Evolutionary conservation across 768 basidiomycete genomes (phyloP).

Genomic region (Dictyophora rubrovolvata): DNA sequence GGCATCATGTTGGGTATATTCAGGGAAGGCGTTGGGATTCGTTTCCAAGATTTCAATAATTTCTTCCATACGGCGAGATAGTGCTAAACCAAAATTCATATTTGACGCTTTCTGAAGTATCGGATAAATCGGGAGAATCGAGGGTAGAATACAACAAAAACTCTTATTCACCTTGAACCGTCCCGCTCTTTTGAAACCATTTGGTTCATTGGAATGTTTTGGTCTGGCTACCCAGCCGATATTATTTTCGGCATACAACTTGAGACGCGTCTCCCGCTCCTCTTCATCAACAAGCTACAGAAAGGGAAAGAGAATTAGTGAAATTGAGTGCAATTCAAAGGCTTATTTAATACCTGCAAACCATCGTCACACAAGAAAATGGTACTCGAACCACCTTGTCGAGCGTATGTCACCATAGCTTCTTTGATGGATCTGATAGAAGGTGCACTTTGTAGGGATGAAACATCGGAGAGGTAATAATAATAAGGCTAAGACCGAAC

Average conservation of each 20-base stretch:
- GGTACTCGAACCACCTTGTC: conserved; percentile 50
- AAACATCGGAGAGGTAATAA: background rate
- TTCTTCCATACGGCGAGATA: conserved; percentile 32
- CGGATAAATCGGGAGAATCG: no score
- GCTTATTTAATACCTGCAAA: conserved; percentile 33
- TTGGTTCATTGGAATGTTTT: conserved; percentile 30
- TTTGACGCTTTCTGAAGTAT: conserved; percentile 33
- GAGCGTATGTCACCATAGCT: conserved; percentile 54
- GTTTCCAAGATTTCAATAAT: conserved; percentile 24
- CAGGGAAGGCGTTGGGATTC: conserved; percentile 10
- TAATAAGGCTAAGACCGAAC: no score
- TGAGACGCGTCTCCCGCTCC: conserved; percentile 37
- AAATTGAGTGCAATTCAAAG: background rate
- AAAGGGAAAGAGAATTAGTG: background rate
- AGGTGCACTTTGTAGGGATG: conserved; percentile 23
- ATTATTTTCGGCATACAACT: conserved; percentile 46
- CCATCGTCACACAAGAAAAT: conserved; percentile 59
- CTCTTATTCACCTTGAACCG: conserved; percentile 24
- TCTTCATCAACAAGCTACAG: conserved; percentile 27
- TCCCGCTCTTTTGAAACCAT: conserved; percentile 42
- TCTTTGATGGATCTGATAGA: conserved; percentile 46
- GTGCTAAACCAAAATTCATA: conserved; percentile 36
- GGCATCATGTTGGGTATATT: background rate
- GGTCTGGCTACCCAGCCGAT: conserved; percentile 56
- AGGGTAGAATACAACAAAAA: background rate